Evolutionary conservation across 192 early-diverging fungal species (phyloP).

Genomic region (Mortierella alpina): DNA sequence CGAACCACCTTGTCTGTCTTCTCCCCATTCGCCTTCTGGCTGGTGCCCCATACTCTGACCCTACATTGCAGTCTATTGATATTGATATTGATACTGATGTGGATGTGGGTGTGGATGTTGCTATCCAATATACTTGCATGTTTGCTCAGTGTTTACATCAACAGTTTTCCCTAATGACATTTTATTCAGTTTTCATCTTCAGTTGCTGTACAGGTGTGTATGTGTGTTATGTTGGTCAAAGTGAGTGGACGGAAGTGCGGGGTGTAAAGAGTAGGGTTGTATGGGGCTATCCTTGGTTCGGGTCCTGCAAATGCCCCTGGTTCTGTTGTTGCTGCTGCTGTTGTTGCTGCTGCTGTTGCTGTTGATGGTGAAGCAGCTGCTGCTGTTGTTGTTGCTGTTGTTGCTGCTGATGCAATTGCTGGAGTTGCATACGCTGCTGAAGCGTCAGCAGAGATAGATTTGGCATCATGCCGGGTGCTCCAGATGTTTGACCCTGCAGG

Average conservation of each 20-base stretch:
- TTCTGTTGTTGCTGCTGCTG: conserved; percentile 31
- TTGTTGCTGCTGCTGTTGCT: conserved; percentile 37
- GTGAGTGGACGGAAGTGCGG: too few relatives aligned
- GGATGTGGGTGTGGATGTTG: too few relatives aligned
- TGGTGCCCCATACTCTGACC: too few relatives aligned
- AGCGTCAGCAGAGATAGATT: conserved; percentile 22
- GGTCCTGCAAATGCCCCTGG: conserved; percentile 29
- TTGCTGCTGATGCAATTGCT: conserved; percentile 16
- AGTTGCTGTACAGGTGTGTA: too few relatives aligned
- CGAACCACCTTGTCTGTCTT: background rate
- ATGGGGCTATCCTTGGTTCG: conserved; percentile 16
- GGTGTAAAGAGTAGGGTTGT: background rate
- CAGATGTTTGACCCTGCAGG: conserved; percentile 18
- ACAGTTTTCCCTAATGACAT: too few relatives aligned
- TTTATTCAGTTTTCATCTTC: too few relatives aligned
- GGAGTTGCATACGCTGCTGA: conserved; percentile 28
- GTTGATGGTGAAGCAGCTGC: conserved; percentile 29
- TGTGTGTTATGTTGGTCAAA: too few relatives aligned
- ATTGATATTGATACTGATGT: too few relatives aligned
- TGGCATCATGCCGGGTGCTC: conserved; percentile 12
- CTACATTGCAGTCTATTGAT: too few relatives aligned
- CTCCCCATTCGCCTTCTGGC: too few relatives aligned
- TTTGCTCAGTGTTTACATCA: too few relatives aligned
- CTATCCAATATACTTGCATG: too few relatives aligned
- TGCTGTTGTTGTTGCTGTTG: conserved; percentile 19